Percentiles rank a stretch among this genome's conserved stretches.
phyloP scores from a whole-genome alignment of 257 asterid genomes.

The Solanum microdontum region DNA sequence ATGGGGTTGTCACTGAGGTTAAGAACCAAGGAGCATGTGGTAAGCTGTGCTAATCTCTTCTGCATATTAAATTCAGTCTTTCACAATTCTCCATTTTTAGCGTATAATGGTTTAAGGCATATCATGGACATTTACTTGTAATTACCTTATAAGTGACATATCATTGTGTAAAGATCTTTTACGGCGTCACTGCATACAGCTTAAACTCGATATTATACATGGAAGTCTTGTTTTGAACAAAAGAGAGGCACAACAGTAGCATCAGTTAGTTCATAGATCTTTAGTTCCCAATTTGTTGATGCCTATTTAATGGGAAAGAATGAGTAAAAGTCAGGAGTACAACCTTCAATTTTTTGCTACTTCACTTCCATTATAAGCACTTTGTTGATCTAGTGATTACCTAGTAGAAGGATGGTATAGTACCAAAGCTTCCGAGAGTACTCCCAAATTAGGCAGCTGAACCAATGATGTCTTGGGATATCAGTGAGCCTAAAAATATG shows the following conservation, averaged over 20 bases:
- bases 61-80: not conserved
- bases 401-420: not conserved
- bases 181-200: not conserved
- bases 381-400: not conserved
- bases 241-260: not conserved
- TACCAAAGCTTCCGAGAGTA: not conserved
- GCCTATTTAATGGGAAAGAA: not conserved
- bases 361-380: not conserved
- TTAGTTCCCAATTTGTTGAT: not conserved
- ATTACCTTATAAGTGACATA: not conserved
- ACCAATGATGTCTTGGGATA: not conserved
- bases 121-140: not conserved
- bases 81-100: not conserved
- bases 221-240: not conserved
- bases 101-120: not conserved
- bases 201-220: not conserved
- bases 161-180: not conserved
- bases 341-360: not conserved
- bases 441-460: not conserved
- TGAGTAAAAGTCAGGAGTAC: not conserved
- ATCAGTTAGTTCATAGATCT: slow-evolving; percentile 2
- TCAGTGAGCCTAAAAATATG: not conserved
- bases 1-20: slow-evolving; percentile 21
- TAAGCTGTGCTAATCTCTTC: not conserved
- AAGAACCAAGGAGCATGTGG: slow-evolving; percentile 16